Evolutionary conservation across 768 basidiomycete genomes (phyloP).

Genomic region (Lactifluus volemus): DNA sequence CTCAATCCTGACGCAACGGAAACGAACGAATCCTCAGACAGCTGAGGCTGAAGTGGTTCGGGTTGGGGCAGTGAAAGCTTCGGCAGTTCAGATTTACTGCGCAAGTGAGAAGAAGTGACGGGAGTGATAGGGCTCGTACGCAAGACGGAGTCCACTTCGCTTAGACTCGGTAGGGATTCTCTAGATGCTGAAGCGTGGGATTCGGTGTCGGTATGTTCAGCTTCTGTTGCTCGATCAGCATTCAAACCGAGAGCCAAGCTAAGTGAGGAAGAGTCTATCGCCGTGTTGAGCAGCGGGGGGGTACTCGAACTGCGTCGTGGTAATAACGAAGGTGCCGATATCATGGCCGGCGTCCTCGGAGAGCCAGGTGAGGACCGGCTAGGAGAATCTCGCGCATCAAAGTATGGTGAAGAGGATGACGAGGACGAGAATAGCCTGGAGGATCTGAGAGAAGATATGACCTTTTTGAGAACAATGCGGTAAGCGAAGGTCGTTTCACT

Average conservation of each 20-base stretch:
- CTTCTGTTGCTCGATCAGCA: slow-evolving; percentile 25
- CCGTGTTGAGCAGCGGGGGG: slow-evolving; percentile 52
- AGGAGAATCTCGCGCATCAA: slow-evolving; percentile 30
- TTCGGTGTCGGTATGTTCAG: not conserved
- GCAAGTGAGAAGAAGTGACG: slow-evolving; percentile 2
- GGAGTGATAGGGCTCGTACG: slow-evolving; percentile 10
- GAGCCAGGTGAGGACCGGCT: slow-evolving; percentile 10
- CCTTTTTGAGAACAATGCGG: slow-evolving; percentile 58
- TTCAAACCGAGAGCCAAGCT: slow-evolving; percentile 20
- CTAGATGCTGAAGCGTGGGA: not conserved
- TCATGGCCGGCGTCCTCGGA: slow-evolving; percentile 18
- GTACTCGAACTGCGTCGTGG: slow-evolving; percentile 40
- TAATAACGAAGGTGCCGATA: slow-evolving; percentile 36
- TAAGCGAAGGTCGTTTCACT: slow-evolving; percentile 61
- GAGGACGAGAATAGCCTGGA: slow-evolving; percentile 26
- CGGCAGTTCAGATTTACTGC: not conserved
- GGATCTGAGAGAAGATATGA: slow-evolving; percentile 40
- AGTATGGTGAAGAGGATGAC: slow-evolving; percentile 27
- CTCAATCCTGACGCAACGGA: slow-evolving; percentile 36
- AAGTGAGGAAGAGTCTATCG: slow-evolving; percentile 50
- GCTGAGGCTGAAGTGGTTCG: slow-evolving; percentile 13
- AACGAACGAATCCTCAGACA: slow-evolving; percentile 24
- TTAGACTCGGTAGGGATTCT: not conserved
- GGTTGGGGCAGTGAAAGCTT: slow-evolving; percentile 13
- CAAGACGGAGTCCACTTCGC: not conserved